Base-by-base conservation (phyloP, 2,329 filamentous ascomycete species). In the Salinomyces thailandicus region DNA sequence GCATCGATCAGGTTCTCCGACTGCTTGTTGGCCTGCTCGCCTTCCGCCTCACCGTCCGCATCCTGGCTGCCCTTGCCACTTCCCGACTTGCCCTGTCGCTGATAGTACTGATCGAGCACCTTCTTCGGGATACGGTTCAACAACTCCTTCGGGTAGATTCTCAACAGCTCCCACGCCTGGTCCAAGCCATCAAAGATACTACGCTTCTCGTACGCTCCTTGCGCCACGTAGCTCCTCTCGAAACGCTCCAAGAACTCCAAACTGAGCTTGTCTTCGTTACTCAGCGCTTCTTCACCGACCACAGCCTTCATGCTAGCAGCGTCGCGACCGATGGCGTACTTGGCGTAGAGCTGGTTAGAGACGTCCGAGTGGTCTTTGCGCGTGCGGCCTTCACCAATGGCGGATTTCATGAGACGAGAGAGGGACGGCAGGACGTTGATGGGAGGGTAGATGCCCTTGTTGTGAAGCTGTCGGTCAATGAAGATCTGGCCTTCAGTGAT, bases 401-500 rank as follows among this genome's bases (percentile, higher is more conserved):
- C 91, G 57, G 91, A 98, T 68, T 98, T 98, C 91, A 98, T 98
- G 60, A 98, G 81, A 77, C 91, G 91, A 16, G 91, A 98, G 26
- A 98, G 81, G 32, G 91, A 98, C 16, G 91, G 91, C 44, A 98
- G 71, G 47, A 98, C 91, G 69, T 98, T 98, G 72, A 98, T 98
- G 14, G 91, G 91, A 36, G 91, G 91, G 72, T 94, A 95, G 67
- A 98, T 80, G 67, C 87, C 89, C 71, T 91, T 91, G 75, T 98
- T 98, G 72, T 86, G 63, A 36, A 98, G 72, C 58, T 82, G 79
- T 67, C 89, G 85, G 64, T 98, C 91, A 56, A 98, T 76, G 67
- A 93, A 96, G 59, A 98, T 95, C 66, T 98, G 91, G 28, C 91
- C 93, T 68, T 98, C 91, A 14, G 91, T 98, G 61, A 98, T 98